phyloP scores from a whole-genome alignment of 768 basidiomycete species.

The Galerina sulciceps region DNA sequence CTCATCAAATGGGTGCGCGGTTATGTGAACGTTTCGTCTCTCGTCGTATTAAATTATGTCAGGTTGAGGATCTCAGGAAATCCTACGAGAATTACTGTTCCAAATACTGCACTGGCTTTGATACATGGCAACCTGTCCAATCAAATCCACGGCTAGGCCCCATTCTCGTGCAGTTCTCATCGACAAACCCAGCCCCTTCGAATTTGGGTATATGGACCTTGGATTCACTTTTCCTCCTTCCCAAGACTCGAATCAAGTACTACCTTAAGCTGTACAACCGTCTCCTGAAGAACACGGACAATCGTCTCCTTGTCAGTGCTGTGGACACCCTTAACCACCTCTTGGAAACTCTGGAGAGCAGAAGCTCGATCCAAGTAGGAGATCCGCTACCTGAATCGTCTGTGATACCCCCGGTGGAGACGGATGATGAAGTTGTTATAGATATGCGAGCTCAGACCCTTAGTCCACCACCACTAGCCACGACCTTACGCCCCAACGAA shows the following conservation, averaged over 20 bases:
- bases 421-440: conserved; percentile 61
- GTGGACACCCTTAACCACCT: conserved; percentile 80
- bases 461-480: conserved; percentile 25
- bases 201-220: conserved; percentile 73
- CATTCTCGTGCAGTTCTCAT: conserved; percentile 73
- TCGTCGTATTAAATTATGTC: conserved; percentile 17
- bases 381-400: conserved; percentile 14
- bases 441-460: conserved; percentile 51
- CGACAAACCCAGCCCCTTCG: conserved; percentile 52
- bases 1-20: conserved; percentile 93
- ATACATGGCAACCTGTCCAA: conserved; percentile 80
- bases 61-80: conserved; percentile 91
- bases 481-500: conserved; percentile 22
- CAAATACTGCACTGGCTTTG: conserved; percentile 78
- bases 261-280: conserved; percentile 90
- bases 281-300: conserved; percentile 88
- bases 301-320: conserved; percentile 78
- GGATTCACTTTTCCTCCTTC: conserved; percentile 87
- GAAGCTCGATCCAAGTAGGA: conserved; percentile 59
- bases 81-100: conserved; percentile 85
- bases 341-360: conserved; percentile 66
- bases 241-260: conserved; percentile 83
- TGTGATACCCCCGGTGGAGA: conserved; percentile 30
- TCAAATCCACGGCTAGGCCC: conserved; percentile 72
- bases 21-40: conserved; percentile 9